These are phyloP conservation scores for Salvia rosmarinus DNA, from an alignment of 257 asterid species.

Conservation along the genomic window DNA sequence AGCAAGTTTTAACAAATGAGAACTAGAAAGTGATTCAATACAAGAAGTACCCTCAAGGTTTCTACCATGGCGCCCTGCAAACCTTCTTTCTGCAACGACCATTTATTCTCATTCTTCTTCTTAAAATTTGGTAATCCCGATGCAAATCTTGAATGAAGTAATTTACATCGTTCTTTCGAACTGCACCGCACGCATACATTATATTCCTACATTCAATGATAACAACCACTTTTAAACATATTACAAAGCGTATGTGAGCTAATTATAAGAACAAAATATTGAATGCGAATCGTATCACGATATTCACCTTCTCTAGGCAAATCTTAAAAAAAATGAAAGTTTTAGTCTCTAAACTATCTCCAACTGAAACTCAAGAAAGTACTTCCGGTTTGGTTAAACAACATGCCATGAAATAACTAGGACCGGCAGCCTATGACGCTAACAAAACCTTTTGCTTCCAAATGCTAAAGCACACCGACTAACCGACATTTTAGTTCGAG, in stretches of 20 bases:
- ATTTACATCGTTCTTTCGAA: constrained; percentile 70
- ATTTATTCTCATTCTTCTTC: constrained; percentile 83
- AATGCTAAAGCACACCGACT: constrained; percentile 23
- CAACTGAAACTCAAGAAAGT: not conserved
- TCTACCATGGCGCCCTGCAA: constrained; percentile 97
- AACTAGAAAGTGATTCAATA: constrained; percentile 6
- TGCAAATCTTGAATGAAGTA: constrained; percentile 85
- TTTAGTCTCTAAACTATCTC: not conserved
- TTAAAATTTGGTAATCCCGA: constrained; percentile 83
- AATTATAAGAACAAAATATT: not conserved
- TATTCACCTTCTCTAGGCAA: constrained; percentile 9
- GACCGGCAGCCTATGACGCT: constrained; percentile 12
- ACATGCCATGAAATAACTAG: not conserved
- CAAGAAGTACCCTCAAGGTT: constrained; percentile 69
- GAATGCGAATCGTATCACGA: not conserved
- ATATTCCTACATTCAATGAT: constrained; percentile 61
- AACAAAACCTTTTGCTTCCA: not conserved
- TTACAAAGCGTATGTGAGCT: not conserved
- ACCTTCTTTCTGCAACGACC: constrained; percentile 93
- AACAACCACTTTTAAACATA: constrained; percentile 4
- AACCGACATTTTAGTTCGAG: not conserved
- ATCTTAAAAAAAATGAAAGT: not conserved
- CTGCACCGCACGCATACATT: constrained; percentile 92
- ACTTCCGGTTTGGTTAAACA: not conserved
- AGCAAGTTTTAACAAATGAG: constrained; percentile 16